These are phyloP conservation scores for Neofusicoccum umdonicola DNA, from an alignment of 2,329 filamentous ascomycete species.

Conservation along the genomic window DNA sequence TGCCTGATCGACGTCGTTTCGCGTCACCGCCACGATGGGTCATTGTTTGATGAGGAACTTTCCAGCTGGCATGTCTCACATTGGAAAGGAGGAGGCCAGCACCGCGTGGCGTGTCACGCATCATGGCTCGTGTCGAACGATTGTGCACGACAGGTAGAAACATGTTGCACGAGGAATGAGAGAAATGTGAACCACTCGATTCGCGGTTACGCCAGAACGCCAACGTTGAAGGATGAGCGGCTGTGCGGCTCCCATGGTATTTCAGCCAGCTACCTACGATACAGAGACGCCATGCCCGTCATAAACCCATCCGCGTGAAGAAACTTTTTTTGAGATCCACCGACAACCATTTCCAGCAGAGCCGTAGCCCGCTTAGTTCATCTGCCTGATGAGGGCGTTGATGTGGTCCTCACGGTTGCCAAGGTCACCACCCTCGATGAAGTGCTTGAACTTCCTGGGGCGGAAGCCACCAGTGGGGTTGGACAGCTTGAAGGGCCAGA, in stretches of 20 bases:
- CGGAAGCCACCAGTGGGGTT: slow-evolving; percentile 98
- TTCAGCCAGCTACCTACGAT: slow-evolving; percentile 20
- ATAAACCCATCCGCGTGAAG: slow-evolving; percentile 17
- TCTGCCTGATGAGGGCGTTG: slow-evolving; percentile 93
- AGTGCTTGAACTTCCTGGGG: slow-evolving; percentile 97
- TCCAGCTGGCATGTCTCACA: neutral
- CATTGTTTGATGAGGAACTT: neutral
- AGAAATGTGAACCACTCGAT: slow-evolving; percentile 15
- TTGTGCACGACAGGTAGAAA: neutral
- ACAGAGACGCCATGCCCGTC: slow-evolving; percentile 19
- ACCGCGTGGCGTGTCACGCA: neutral
- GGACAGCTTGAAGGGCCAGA: slow-evolving; percentile 99
- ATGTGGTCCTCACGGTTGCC: slow-evolving; percentile 99
- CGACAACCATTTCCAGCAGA: neutral
- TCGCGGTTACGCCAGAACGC: slow-evolving; percentile 17
- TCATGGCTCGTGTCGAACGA: neutral
- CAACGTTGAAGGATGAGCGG: slow-evolving; percentile 17
- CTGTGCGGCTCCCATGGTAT: slow-evolving; percentile 20
- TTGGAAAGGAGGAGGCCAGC: neutral
- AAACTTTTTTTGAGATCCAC: slow-evolving; percentile 16
- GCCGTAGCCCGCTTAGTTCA: slow-evolving; percentile 69
- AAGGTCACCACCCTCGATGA: slow-evolving; percentile 96
- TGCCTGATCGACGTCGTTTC: no score
- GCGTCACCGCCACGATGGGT: no score
- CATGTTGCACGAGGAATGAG: neutral